Conservation (phyloP, 768 basidiomycete species). For the Tephrocybe sp. region DNA sequence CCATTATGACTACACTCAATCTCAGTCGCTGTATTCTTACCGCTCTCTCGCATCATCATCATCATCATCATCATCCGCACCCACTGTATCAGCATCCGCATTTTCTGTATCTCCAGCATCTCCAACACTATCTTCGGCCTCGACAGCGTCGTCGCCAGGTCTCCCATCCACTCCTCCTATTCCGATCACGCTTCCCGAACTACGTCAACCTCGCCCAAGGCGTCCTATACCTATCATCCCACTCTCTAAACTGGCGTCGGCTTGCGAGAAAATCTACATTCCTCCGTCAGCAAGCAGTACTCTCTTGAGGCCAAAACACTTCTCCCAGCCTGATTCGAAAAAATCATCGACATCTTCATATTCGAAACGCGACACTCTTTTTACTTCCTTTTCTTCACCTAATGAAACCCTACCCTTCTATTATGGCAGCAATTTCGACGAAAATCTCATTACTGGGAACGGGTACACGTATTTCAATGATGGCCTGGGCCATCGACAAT, state of each 20-base stretch:
- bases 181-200: conserved; percentile 19
- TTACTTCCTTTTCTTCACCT: not conserved
- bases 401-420: not conserved
- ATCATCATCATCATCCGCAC: conserved; percentile 8
- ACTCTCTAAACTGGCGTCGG: conserved; percentile 39
- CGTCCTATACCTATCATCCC: conserved; percentile 45
- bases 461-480: not conserved
- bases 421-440: not conserved
- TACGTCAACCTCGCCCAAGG: conserved; percentile 47
- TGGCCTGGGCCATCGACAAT: conserved; percentile 4
- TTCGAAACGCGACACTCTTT: conserved; percentile 18
- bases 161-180: conserved; percentile 22
- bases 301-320: not conserved
- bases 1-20: conserved; percentile 8
- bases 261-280: conserved; percentile 29
- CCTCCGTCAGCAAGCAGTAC: not conserved
- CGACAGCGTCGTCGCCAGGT: conserved; percentile 12
- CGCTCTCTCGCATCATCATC: conserved; percentile 3
- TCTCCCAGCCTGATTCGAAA: conserved; percentile 1
- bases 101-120: conserved; percentile 17
- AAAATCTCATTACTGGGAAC: not conserved
- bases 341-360: conserved; percentile 19
- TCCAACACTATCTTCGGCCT: conserved; percentile 22
- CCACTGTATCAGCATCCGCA: conserved; percentile 19
- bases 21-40: conserved; percentile 9